Percentiles rank a stretch among this genome's conserved stretches.
phyloP scores from a whole-genome alignment of 148 eudicot genomes.

The Agrostemma githago region DNA sequence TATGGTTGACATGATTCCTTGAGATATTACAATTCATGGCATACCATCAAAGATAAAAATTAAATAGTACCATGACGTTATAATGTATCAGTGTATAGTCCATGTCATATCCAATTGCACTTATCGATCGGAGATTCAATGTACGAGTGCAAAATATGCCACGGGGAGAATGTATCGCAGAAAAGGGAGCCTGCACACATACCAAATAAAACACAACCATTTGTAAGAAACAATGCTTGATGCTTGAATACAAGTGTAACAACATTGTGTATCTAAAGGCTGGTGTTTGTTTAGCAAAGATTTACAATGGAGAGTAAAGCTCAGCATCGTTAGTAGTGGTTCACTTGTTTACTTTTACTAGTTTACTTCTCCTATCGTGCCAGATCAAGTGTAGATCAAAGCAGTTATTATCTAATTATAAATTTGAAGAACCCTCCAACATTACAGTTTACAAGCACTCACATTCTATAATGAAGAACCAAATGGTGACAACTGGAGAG shows the following conservation, averaged over 20 bases:
- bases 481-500: neutral
- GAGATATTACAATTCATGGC: conserved; percentile 6
- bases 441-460: neutral
- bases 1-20: neutral
- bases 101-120: conserved; percentile 98
- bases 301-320: neutral
- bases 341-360: neutral
- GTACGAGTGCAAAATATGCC: conserved; percentile 96
- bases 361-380: neutral
- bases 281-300: neutral
- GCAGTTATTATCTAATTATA: neutral
- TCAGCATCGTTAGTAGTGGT: neutral
- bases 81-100: conserved; percentile 97
- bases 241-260: conserved; percentile 3
- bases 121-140: conserved; percentile 83
- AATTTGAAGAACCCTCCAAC: neutral
- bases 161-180: conserved; percentile 74
- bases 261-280: neutral
- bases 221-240: neutral
- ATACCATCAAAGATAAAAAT: neutral
- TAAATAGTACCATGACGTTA: conserved; percentile 67
- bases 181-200: conserved; percentile 66
- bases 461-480: neutral
- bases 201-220: conserved; percentile 2
- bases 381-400: neutral